These are phyloP conservation scores for Spathaspora hagerdaliae DNA, from an alignment of 805 yeast species.

Conservation along the genomic window DNA sequence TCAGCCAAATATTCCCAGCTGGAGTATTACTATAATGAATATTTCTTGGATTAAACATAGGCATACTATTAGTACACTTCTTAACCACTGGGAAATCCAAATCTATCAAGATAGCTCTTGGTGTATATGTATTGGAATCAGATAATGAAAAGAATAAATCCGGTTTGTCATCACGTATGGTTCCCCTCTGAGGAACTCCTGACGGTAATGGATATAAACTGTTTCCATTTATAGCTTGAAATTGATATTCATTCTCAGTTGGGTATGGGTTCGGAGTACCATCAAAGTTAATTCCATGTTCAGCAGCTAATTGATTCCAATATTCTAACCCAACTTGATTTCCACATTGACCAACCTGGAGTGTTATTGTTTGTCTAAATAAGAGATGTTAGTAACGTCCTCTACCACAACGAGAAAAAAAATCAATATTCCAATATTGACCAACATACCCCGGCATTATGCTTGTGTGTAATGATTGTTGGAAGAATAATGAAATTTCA, in stretches of 20 bases:
- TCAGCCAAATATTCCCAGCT: conserved; percentile 96
- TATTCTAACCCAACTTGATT: conserved; percentile 91
- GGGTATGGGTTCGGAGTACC: conserved; percentile 47
- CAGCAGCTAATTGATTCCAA: conserved; percentile 84
- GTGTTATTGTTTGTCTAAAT: conserved; percentile 58
- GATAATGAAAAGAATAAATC: conserved; percentile 72
- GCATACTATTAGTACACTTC: conserved; percentile 49
- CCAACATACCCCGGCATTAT: conserved; percentile 13
- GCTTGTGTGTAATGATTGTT: too few relatives aligned
- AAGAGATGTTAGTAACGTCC: not conserved
- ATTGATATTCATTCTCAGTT: conserved; percentile 13
- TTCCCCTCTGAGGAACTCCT: not conserved
- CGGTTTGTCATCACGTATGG: conserved; percentile 57
- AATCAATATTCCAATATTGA: not conserved
- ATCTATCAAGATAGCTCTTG: conserved; percentile 82
- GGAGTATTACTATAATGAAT: conserved; percentile 82
- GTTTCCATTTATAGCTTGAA: conserved; percentile 7
- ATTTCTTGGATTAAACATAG: conserved; percentile 80
- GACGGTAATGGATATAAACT: not conserved
- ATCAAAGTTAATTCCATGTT: conserved; percentile 77
- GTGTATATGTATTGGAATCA: conserved; percentile 77
- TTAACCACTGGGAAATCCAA: conserved; percentile 86
- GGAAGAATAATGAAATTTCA: too few relatives aligned
- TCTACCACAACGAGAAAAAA: not conserved
- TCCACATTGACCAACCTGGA: conserved; percentile 92